Evolutionary conservation across 371 early-diverging fungal species (phyloP), one percentile per base, ranked within the genome.

Genomic region (Conidiobolus incongruus): DNA sequence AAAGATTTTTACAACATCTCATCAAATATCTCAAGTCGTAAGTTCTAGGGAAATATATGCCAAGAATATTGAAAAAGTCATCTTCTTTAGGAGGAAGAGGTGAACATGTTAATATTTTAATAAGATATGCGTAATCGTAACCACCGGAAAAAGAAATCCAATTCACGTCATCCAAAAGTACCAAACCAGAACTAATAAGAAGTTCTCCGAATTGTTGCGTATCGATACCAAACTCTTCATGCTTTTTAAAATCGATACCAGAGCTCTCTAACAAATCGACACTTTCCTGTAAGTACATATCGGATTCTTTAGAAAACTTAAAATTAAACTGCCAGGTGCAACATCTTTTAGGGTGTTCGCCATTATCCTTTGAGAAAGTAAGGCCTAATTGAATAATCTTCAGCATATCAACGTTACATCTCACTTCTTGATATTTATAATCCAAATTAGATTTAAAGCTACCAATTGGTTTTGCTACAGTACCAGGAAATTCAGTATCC

Each of bases 251-350:
- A 63, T 99, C 96, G 50, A 99, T 92, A 19, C 94, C 95, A 19
- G 96, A 91, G 51, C 95, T 90, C 16, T 77, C 73, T 47, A 99
- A 65, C 37, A 99, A 63, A 38, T 97, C 95, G 47, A 99, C 95
- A 10, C 98, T 96, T 61, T 98, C 98, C 60, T 95, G 94, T 10
- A 98, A 89, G 54, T 93, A 99, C 98, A 99, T 99, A 55, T 96
- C 97, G 42, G 79, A 80, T 75, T 66, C 65, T 39, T 94, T 56
- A 58, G 77, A 82, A 60, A 99, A 99, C 53, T 82, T 83, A 68
- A 99, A 99, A 71, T 99, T 98, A 68, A 99, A 99, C 65, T 99
- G 99, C 95, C 96, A 99, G 21, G 99, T 96, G 60, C 84, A 83
- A 12, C 74, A 73, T 44, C 75, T 82, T 22, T 71, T 69, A 21